phyloP scores from a whole-genome alignment of 108 stramenopile genomes.

The Craspedostauros australis region DNA sequence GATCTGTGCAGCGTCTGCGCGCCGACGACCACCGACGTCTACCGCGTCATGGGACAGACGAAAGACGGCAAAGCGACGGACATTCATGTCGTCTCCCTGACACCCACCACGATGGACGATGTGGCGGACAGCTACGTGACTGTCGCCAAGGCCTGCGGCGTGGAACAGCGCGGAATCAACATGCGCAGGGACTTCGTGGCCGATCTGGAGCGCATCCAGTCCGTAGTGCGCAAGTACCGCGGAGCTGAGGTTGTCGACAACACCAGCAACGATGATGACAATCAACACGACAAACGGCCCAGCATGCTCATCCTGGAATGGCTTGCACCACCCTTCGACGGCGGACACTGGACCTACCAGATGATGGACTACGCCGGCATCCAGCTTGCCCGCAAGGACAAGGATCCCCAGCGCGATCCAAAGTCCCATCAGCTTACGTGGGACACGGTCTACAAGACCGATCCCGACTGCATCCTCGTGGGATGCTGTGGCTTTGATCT shows the following conservation, averaged over 20 bases:
- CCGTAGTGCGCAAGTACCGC: slow-evolving; percentile 9
- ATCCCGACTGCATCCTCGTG: slow-evolving; percentile 82
- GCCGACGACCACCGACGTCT: slow-evolving; percentile 48
- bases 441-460: slow-evolving; percentile 46
- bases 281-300: slow-evolving; percentile 6
- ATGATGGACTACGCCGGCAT: slow-evolving; percentile 78
- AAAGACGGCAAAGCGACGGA: not conserved
- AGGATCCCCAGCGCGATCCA: slow-evolving; percentile 2
- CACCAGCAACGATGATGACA: no score
- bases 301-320: slow-evolving; percentile 83
- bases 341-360: slow-evolving; percentile 89
- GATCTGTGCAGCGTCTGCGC: slow-evolving; percentile 88
- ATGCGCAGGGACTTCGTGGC: slow-evolving; percentile 29
- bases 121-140: slow-evolving; percentile 63
- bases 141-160: slow-evolving; percentile 49
- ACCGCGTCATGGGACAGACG: slow-evolving; percentile 5
- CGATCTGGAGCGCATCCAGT: slow-evolving; percentile 17
- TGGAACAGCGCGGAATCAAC: slow-evolving; percentile 43
- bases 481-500: slow-evolving; percentile 90
- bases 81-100: slow-evolving; percentile 46
- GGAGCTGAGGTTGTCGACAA: no score
- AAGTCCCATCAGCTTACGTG: slow-evolving; percentile 54
- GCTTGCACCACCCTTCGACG: slow-evolving; percentile 87
- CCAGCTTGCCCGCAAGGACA: slow-evolving; percentile 14
- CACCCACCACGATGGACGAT: slow-evolving; percentile 64